These are phyloP conservation scores for Inosperma sp. DNA, from an alignment of 768 basidiomycete species.

Conservation along the genomic window DNA sequence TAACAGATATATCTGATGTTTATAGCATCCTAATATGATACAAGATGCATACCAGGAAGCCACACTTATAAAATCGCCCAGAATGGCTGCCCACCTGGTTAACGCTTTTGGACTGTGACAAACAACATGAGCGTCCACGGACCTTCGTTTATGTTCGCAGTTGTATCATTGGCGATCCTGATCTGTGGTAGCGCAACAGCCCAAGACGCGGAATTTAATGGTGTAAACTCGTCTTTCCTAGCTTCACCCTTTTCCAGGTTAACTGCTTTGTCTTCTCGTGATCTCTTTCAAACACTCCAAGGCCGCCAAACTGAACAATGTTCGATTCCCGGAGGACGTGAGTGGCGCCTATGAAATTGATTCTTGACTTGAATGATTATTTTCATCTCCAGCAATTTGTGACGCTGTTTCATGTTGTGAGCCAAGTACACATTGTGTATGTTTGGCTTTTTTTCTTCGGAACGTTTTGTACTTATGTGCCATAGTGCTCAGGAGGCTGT, in stretches of 20 bases:
- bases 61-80: no score
- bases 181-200: not conserved
- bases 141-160: not conserved
- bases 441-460: not conserved
- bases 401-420: not conserved
- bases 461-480: no score
- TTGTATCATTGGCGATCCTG: not conserved
- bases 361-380: not conserved
- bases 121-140: not conserved
- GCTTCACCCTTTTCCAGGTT: not conserved
- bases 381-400: constrained; percentile 4
- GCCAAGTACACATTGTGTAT: constrained; percentile 1
- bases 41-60: no score
- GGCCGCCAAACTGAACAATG: not conserved
- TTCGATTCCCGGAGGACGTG: constrained; percentile 5
- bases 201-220: not conserved
- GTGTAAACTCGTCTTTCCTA: not conserved
- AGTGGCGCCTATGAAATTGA: not conserved
- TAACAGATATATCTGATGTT: no score
- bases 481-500: constrained; percentile 3
- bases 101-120: no score
- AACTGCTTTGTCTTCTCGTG: not conserved
- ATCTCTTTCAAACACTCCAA: not conserved
- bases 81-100: no score
- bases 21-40: no score